Base-by-base conservation (phyloP, 1,284 basidiomycete species). In the Megacollybia platyphylla region DNA sequence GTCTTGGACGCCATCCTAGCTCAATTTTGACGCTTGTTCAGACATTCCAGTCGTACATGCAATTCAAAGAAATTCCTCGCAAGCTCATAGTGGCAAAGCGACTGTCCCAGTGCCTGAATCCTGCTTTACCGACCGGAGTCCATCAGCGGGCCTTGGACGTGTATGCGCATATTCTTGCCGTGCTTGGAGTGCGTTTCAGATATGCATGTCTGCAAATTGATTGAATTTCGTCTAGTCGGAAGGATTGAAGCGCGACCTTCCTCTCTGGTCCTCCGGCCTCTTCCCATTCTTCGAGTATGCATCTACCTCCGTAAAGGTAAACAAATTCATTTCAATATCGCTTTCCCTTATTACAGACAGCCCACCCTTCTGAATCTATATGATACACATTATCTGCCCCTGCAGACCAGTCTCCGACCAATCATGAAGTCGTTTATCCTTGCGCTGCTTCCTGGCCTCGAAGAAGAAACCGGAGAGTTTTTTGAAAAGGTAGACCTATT, bases 221-320 rank as follows among this genome's bases (percentile, higher is more conserved):
- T 13, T 43, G 20, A 41, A 39, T 37, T 5, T 35, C 28, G 43
- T 38, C 15, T 53, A 94, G 90, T 73, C 77, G 1, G 92, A 97
- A 52, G 92, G 93, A 6, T 63, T 98, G 35, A 78, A 79, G 48
- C 74, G 82, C 37, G 96, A 99, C 63, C 68, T 99, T 4, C 73
- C 87, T 1, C 70, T 97, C 11, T 99, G 96, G 96, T 91, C 91
- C 0, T 87, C 90, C 4, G 96, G 96, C 3, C 62, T 99, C 7
- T 94, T 99, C 55, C 96, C 96, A 0, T 98, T 98, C 74, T 97
- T 97, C 57, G 91, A 97, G 60, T 97, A 91, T 61, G 92, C 96
- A 4, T 85, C 93, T 10, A 98, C 92, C 5, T 92, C 90, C 15
- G 91, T 94, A 45, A 87, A 87, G 71, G 87, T 84, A 53, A 44